These are phyloP conservation scores for Takashimella koratensis DNA, from an alignment of 1,284 basidiomycete genomes.

Conservation along the genomic window DNA sequence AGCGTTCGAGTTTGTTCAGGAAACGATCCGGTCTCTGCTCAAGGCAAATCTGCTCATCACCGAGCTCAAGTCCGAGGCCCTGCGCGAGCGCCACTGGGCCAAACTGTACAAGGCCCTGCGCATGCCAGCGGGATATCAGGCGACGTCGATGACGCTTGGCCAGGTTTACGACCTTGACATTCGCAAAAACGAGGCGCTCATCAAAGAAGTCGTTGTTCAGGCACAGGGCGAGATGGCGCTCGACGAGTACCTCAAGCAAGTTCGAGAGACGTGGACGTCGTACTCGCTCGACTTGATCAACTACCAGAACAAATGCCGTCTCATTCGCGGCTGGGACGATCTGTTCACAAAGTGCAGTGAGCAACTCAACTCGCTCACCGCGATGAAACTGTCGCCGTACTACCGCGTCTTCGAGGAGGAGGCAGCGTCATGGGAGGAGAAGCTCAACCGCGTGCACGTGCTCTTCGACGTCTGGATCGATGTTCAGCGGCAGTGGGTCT, in stretches of 20 bases:
- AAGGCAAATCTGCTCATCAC: slow-evolving; percentile 85
- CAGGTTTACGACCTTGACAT: slow-evolving; percentile 96
- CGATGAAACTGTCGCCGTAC: slow-evolving; percentile 96
- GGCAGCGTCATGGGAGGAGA: slow-evolving; percentile 89
- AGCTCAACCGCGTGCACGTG: slow-evolving; percentile 89
- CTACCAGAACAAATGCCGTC: slow-evolving; percentile 96
- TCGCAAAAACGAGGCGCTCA: slow-evolving; percentile 82
- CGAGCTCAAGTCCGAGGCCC: slow-evolving; percentile 93
- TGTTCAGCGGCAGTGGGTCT: slow-evolving; percentile 99
- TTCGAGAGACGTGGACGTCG: slow-evolving; percentile 94
- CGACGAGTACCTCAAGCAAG: slow-evolving; percentile 90
- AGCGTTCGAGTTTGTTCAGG: slow-evolving; percentile 97
- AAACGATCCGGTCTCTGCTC: slow-evolving; percentile 75
- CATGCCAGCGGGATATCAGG: slow-evolving; percentile 62
- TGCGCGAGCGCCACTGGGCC: slow-evolving; percentile 98
- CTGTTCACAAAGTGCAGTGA: slow-evolving; percentile 94
- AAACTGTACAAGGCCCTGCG: slow-evolving; percentile 90
- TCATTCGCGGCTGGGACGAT: slow-evolving; percentile 97
- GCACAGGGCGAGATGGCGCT: slow-evolving; percentile 99
- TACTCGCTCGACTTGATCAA: slow-evolving; percentile 96
- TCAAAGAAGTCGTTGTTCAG: slow-evolving; percentile 93
- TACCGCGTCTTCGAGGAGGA: slow-evolving; percentile 97
- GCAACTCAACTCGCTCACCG: slow-evolving; percentile 89
- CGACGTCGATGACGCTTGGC: slow-evolving; percentile 84
- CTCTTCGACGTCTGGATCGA: slow-evolving; percentile 99